Evolutionary conservation across 2,329 filamentous ascomycete species (phyloP).

Genomic region (Chaetomium olivaceum): DNA sequence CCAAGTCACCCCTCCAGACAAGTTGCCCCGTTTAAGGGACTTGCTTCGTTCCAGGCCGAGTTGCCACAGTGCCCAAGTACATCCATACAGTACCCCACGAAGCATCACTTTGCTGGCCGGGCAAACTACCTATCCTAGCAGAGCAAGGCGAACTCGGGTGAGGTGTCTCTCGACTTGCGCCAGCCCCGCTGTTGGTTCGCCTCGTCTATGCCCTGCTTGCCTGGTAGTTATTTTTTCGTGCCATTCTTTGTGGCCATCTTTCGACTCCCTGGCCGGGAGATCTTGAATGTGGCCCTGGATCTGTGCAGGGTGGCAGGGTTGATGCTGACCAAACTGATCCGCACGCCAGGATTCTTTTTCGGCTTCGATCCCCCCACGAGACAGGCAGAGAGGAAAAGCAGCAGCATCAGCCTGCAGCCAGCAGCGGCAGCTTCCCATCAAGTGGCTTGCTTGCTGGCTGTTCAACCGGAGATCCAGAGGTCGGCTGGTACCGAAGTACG

Average conservation of each 20-base stretch:
- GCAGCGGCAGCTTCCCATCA: not conserved
- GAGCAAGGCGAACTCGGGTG: not conserved
- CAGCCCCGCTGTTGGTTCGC: constrained; percentile 18
- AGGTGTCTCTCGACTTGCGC: not conserved
- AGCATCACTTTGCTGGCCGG: not conserved
- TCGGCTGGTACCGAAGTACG: not conserved
- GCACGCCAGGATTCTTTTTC: constrained; percentile 18
- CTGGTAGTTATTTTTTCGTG: not conserved
- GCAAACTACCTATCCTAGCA: not conserved
- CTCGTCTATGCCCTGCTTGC: constrained; percentile 2
- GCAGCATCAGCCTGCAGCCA: not conserved
- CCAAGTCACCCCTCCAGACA: constrained; percentile 30
- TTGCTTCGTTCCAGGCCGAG: constrained; percentile 19
- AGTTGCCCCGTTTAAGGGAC: constrained; percentile 25
- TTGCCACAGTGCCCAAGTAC: constrained; percentile 22
- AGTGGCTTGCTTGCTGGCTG: not conserved
- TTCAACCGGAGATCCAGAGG: not conserved
- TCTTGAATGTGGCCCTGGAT: constrained; percentile 23
- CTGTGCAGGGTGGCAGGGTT: constrained; percentile 26
- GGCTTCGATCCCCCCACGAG: constrained; percentile 17
- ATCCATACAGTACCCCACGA: not conserved
- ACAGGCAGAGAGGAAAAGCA: not conserved
- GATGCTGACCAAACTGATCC: constrained; percentile 18
- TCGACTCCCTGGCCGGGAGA: constrained; percentile 21
- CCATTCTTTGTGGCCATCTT: not conserved